phyloP scores from a whole-genome alignment of 2,329 filamentous ascomycete genomes.

The Helicocarpus griseus region DNA sequence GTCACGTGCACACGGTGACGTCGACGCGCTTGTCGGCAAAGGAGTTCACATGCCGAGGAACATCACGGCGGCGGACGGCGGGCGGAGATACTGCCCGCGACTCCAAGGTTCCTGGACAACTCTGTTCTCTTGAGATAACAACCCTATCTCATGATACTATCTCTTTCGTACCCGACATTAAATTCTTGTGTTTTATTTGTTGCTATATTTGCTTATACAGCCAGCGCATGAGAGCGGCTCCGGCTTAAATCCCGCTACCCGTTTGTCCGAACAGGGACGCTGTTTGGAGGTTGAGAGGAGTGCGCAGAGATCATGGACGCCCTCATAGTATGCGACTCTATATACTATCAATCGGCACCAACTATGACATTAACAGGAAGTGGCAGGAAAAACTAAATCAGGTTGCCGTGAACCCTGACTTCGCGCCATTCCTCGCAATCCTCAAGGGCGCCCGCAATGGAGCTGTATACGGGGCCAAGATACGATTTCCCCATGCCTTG shows the following conservation, averaged over 20 bases:
- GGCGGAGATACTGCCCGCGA: slow-evolving; percentile 4
- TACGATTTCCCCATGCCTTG: slow-evolving; percentile 94
- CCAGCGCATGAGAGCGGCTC: neutral
- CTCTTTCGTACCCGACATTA: neutral
- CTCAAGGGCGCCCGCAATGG: slow-evolving; percentile 94
- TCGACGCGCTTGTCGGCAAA: slow-evolving; percentile 15
- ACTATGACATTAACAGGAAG: neutral
- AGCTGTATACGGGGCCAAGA: slow-evolving; percentile 91
- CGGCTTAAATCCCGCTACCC: neutral
- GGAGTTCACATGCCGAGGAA: slow-evolving; percentile 33
- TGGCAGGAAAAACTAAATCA: slow-evolving; percentile 59
- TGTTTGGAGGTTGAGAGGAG: neutral
- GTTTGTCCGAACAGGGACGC: neutral
- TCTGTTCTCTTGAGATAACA: neutral
- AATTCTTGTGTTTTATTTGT: neutral
- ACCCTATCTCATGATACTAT: too few species aligned
- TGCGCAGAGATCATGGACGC: slow-evolving; percentile 23
- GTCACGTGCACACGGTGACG: slow-evolving; percentile 27
- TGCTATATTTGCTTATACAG: neutral
- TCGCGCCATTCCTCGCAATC: slow-evolving; percentile 75
- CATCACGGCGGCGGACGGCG: neutral
- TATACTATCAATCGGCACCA: neutral
- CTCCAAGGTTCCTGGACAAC: neutral
- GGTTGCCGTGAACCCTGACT: slow-evolving; percentile 69
- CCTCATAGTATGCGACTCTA: slow-evolving; percentile 19